Evolutionary conservation across 2,329 filamentous ascomycete species (phyloP).

Genomic region (Mycogone perniciosa): DNA sequence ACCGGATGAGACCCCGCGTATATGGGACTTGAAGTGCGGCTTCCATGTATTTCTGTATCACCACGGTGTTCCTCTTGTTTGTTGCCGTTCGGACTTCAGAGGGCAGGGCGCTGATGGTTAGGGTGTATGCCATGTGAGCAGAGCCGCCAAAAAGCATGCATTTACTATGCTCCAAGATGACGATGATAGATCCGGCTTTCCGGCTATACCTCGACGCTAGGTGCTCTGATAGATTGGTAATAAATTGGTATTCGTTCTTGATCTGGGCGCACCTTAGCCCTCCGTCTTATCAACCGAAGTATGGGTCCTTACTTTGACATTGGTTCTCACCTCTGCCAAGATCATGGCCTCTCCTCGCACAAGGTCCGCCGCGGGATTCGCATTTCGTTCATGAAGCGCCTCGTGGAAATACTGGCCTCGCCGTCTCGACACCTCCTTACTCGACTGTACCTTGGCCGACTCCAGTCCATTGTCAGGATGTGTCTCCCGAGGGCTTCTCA

Average conservation of each 20-base stretch:
- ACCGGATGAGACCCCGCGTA: slow-evolving; percentile 66
- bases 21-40: slow-evolving; percentile 61
- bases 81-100: slow-evolving; percentile 62
- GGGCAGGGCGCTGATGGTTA: slow-evolving; percentile 66
- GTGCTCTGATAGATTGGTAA: slow-evolving; percentile 65
- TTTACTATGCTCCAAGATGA: slow-evolving; percentile 68
- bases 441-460: slow-evolving; percentile 12
- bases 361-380: slow-evolving; percentile 32
- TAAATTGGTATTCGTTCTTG: slow-evolving; percentile 67
- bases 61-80: slow-evolving; percentile 73
- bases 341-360: slow-evolving; percentile 51
- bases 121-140: slow-evolving; percentile 72
- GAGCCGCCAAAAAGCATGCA: slow-evolving; percentile 70
- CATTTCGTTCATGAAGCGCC: slow-evolving; percentile 28
- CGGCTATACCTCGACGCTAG: slow-evolving; percentile 71
- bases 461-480: slow-evolving; percentile 9
- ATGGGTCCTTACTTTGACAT: slow-evolving; percentile 23
- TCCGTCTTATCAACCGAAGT: not conserved
- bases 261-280: slow-evolving; percentile 41
- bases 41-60: slow-evolving; percentile 70
- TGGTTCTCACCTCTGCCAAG: slow-evolving; percentile 42
- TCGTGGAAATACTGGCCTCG: slow-evolving; percentile 38
- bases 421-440: slow-evolving; percentile 8
- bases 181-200: slow-evolving; percentile 64
- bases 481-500: slow-evolving; percentile 14